Evolutionary conservation across 495 filamentous ascomycete species (phyloP).

Genomic region (Aspergillus biplanus): DNA sequence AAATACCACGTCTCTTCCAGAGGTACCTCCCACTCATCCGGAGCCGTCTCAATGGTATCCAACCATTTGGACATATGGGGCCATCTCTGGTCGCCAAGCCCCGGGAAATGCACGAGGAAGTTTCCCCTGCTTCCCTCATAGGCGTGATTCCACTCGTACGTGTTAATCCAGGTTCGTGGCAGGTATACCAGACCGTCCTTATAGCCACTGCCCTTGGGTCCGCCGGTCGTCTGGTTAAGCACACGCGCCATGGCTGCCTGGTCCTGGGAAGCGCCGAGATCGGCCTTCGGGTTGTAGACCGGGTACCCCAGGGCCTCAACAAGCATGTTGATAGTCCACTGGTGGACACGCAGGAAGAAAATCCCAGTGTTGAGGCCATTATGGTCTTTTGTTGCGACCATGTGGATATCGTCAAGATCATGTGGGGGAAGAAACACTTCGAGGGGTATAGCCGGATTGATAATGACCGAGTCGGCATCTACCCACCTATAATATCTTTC

Average conservation of each 20-base stretch:
- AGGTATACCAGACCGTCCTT: slow-evolving; percentile 33
- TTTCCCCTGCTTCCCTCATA: slow-evolving; percentile 38
- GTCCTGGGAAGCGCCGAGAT: slow-evolving; percentile 36
- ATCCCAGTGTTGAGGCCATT: slow-evolving; percentile 40
- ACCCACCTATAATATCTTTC: slow-evolving; percentile 37
- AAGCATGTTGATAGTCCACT: slow-evolving; percentile 44
- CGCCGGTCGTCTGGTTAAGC: slow-evolving; percentile 27
- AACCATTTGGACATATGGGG: slow-evolving; percentile 31
- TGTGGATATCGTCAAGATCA: slow-evolving; percentile 42
- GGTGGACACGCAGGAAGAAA: slow-evolving; percentile 41
- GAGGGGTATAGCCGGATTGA: slow-evolving; percentile 46
- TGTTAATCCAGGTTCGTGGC: slow-evolving; percentile 47
- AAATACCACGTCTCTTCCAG: slow-evolving; percentile 25
- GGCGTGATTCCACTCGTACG: slow-evolving; percentile 31
- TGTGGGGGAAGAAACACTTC: slow-evolving; percentile 49
- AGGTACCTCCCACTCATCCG: slow-evolving; percentile 26
- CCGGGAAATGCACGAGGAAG: slow-evolving; percentile 44
- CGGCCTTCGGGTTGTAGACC: slow-evolving; percentile 31
- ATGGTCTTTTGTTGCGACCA: slow-evolving; percentile 40
- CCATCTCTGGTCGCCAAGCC: slow-evolving; percentile 13
- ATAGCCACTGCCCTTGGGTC: slow-evolving; percentile 28
- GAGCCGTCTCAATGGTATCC: slow-evolving; percentile 29
- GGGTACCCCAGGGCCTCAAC: slow-evolving; percentile 38
- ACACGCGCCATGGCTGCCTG: slow-evolving; percentile 38
- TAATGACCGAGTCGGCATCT: slow-evolving; percentile 47